Conservation (phyloP, 345 rosid genomes). For the Diplotaxis tenuifolia region DNA sequence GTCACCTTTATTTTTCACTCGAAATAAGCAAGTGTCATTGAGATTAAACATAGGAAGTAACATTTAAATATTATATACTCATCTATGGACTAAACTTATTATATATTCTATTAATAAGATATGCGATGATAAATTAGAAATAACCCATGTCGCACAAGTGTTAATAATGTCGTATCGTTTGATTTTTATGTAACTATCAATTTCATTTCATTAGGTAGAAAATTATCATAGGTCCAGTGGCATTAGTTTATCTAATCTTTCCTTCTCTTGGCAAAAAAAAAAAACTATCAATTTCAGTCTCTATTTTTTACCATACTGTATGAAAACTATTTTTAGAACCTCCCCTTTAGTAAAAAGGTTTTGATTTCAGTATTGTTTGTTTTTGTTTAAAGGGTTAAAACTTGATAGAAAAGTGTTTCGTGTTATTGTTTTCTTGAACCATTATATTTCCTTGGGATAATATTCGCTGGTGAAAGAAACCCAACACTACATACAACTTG, state of each 20-base stretch:
- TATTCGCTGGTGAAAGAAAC: constrained; percentile 42
- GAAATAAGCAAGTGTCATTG: neutral
- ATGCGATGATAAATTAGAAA: neutral
- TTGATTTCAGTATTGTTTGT: neutral
- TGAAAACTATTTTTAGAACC: neutral
- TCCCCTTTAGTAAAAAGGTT: neutral
- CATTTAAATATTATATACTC: neutral
- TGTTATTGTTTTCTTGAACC: constrained; percentile 1
- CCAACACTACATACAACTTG: constrained; percentile 39
- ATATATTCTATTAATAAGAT: neutral
- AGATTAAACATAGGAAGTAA: neutral
- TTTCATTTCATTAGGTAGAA: too few species aligned
- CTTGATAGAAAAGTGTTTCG: neutral
- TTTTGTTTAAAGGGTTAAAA: neutral
- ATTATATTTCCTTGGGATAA: constrained; percentile 10
- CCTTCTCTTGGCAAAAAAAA: too few species aligned
- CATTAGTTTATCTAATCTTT: too few species aligned
- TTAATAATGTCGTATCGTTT: neutral
- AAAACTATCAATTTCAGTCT: neutral
- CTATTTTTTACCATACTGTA: neutral
- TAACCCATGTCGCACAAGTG: neutral
- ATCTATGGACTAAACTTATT: neutral
- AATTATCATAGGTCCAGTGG: too few species aligned
- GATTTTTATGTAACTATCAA: neutral
- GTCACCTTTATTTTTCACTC: neutral